Evolutionary conservation across 345 rosid genomes (phyloP).

Genomic region (Litchi chinensis): DNA sequence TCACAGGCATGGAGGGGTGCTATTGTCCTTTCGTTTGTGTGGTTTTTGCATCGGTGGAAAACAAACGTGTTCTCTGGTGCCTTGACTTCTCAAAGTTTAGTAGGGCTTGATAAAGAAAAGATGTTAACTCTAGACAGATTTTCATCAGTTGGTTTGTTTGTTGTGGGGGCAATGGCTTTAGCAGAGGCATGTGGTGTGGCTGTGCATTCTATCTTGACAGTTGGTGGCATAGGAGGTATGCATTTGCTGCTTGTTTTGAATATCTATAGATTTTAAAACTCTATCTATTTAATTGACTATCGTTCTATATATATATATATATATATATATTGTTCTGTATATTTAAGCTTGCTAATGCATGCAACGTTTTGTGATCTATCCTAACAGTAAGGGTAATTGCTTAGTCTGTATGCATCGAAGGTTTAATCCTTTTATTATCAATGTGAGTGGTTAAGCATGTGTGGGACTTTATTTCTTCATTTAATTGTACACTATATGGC

Average conservation of each 20-base stretch:
- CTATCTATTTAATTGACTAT: not conserved
- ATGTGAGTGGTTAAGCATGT: not conserved
- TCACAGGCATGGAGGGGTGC: slow-evolving; percentile 77
- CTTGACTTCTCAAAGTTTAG: slow-evolving; percentile 46
- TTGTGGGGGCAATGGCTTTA: slow-evolving; percentile 73
- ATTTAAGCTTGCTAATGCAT: not conserved
- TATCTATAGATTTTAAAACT: not conserved
- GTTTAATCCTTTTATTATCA: not conserved
- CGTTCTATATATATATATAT: not conserved
- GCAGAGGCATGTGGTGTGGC: slow-evolving; percentile 98
- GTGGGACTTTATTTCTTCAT: not conserved
- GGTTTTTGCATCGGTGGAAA: slow-evolving; percentile 94
- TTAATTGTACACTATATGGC: not conserved
- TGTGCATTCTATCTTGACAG: slow-evolving; percentile 88
- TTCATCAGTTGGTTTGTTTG: slow-evolving; percentile 82
- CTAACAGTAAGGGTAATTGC: not conserved
- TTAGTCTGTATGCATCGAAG: not conserved
- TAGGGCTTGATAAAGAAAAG: slow-evolving; percentile 59
- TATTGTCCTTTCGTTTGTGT: slow-evolving; percentile 68
- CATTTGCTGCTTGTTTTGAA: not conserved
- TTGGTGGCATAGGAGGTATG: slow-evolving; percentile 97
- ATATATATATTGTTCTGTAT: too few species aligned
- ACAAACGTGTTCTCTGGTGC: slow-evolving; percentile 64
- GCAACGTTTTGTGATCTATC: not conserved
- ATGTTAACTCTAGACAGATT: slow-evolving; percentile 72